These are phyloP conservation scores for Ogataea paradorogensis DNA, from an alignment of 805 yeast genomes.

Conservation along the genomic window DNA sequence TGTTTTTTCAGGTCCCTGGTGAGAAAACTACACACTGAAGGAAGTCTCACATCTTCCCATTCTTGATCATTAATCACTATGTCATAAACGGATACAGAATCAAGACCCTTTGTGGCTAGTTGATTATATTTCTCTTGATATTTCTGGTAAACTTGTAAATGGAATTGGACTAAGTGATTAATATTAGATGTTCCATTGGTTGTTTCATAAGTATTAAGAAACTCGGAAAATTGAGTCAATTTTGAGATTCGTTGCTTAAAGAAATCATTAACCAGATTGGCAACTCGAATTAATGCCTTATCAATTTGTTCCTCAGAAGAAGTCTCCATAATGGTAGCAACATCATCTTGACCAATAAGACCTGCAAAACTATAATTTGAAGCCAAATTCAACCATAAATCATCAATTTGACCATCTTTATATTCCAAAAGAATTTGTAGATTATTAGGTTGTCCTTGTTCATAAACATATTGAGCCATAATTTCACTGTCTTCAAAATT, in stretches of 20 bases:
- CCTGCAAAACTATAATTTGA: slow-evolving; percentile 35
- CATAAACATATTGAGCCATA: slow-evolving; percentile 27
- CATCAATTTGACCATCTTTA: slow-evolving; percentile 16
- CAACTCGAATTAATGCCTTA: slow-evolving; percentile 12
- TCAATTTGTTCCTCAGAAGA: slow-evolving; percentile 16
- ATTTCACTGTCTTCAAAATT: slow-evolving; percentile 10
- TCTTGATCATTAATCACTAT: slow-evolving; percentile 18
- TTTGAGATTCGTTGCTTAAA: slow-evolving; percentile 9
- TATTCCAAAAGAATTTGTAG: slow-evolving; percentile 36
- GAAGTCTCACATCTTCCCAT: slow-evolving; percentile 22
- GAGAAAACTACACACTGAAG: slow-evolving; percentile 25
- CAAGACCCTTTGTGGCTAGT: neutral
- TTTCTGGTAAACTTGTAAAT: slow-evolving; percentile 13
- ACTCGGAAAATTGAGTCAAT: slow-evolving; percentile 12
- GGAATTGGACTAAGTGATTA: slow-evolving; percentile 17
- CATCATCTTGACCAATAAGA: slow-evolving; percentile 25
- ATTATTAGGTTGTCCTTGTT: slow-evolving; percentile 37
- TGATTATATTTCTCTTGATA: slow-evolving; percentile 8
- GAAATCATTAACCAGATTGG: slow-evolving; percentile 14
- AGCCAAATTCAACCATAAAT: slow-evolving; percentile 28
- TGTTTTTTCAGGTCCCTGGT: slow-evolving; percentile 9
- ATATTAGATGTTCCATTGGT: slow-evolving; percentile 19
- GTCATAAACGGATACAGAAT: slow-evolving; percentile 16
- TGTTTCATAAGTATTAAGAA: slow-evolving; percentile 22
- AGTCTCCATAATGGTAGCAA: slow-evolving; percentile 17